Evolutionary conservation across 1,139 yeast genomes (phyloP).

Genomic region (Candida albicans): DNA sequence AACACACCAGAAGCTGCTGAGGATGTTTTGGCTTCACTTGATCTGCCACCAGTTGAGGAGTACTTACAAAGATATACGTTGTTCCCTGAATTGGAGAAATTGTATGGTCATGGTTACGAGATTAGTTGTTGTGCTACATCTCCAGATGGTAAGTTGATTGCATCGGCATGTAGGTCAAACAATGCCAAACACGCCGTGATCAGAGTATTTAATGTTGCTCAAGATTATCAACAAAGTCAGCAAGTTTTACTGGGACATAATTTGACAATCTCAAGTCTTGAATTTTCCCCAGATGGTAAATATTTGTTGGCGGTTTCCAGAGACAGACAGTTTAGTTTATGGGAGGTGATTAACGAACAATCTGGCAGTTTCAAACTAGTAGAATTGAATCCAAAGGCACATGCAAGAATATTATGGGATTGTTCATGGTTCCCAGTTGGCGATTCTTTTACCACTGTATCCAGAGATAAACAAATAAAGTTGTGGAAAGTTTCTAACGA

Average conservation of each 20-base stretch:
- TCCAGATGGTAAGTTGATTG: conserved; percentile 64
- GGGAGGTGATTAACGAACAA: conserved; percentile 54
- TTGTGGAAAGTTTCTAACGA: conserved; percentile 53
- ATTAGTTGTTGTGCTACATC: conserved; percentile 76
- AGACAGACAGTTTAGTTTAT: conserved; percentile 82
- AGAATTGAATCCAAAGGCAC: conserved; percentile 67
- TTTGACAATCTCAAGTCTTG: conserved; percentile 80
- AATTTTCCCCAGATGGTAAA: conserved; percentile 70
- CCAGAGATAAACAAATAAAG: conserved; percentile 81
- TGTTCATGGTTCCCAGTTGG: conserved; percentile 66
- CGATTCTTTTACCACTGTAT: conserved; percentile 68
- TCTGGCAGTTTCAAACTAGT: conserved; percentile 42
- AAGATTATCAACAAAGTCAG: conserved; percentile 39
- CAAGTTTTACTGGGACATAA: conserved; percentile 61
- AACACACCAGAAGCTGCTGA: conserved; percentile 30
- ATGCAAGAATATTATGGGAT: conserved; percentile 93
- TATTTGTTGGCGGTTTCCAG: conserved; percentile 81
- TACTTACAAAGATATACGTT: conserved; percentile 87
- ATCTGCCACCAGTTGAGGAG: conserved; percentile 79
- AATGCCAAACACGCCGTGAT: conserved; percentile 81
- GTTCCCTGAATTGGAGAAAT: conserved; percentile 92
- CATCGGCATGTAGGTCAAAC: conserved; percentile 92
- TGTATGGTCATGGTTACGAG: conserved; percentile 98
- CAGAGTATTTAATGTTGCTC: conserved; percentile 63
- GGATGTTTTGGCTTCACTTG: conserved; percentile 46